Evolutionary conservation across 2,329 filamentous ascomycete species (phyloP).

Genomic region (Alternaria dauci): DNA sequence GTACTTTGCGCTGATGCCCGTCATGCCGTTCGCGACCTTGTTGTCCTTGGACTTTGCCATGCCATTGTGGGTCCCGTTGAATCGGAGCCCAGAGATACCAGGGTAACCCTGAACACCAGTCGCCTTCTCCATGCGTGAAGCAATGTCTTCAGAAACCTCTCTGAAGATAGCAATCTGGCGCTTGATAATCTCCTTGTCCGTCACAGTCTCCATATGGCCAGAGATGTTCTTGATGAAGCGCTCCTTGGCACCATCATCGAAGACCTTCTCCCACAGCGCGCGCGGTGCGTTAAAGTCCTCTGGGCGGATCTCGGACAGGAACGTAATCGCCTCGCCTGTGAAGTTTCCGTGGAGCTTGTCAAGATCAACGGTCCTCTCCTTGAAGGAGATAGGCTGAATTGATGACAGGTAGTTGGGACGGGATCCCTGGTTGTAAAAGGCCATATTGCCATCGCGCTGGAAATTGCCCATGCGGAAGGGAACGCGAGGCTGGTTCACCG

Average conservation of each 20-base stretch:
- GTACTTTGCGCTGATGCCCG: conserved; percentile 21
- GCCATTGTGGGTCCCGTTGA: conserved; percentile 70
- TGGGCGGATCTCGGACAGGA: conserved; percentile 61
- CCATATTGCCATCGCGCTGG: conserved; percentile 77
- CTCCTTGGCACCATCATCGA: conserved; percentile 65
- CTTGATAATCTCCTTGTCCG: conserved; percentile 68
- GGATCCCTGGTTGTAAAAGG: conserved; percentile 70
- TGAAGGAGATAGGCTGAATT: conserved; percentile 61
- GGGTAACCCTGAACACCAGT: conserved; percentile 68
- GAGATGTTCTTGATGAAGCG: conserved; percentile 68
- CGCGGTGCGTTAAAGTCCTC: conserved; percentile 66
- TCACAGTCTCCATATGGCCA: conserved; percentile 68
- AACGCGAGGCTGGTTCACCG: conserved; percentile 62
- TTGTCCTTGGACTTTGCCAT: conserved; percentile 61
- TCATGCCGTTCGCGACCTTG: conserved; percentile 62
- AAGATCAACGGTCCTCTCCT: conserved; percentile 56
- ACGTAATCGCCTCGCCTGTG: conserved; percentile 58
- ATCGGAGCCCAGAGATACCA: conserved; percentile 63
- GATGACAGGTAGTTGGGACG: conserved; percentile 66
- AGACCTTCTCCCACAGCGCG: conserved; percentile 68
- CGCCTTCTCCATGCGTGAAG: conserved; percentile 67
- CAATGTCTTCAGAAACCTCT: conserved; percentile 68
- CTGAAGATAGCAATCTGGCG: conserved; percentile 71
- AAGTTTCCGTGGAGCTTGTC: conserved; percentile 62
- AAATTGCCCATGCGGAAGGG: conserved; percentile 69